These are phyloP conservation scores for Fusarium neocosmosporiellum DNA, from an alignment of 2,329 filamentous ascomycete genomes.

Conservation along the genomic window DNA sequence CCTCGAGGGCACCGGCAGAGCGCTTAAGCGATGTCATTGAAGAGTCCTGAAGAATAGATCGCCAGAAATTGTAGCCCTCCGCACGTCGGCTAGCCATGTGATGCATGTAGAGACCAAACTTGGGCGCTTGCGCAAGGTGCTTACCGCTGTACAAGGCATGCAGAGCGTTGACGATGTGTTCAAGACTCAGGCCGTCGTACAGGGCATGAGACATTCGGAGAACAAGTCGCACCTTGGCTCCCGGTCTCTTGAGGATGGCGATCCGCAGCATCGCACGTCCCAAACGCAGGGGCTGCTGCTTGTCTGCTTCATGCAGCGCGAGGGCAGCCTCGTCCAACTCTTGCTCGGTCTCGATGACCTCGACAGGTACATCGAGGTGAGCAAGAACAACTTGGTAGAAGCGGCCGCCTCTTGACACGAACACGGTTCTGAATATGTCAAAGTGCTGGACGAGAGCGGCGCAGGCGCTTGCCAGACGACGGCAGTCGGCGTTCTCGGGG, in stretches of 20 bases:
- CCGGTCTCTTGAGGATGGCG: conserved; percentile 8
- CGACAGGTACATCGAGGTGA: neutral
- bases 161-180: conserved; percentile 28
- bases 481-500: neutral
- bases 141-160: conserved; percentile 24
- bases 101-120: conserved; percentile 33
- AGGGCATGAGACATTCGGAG: conserved; percentile 36
- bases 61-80: conserved; percentile 11
- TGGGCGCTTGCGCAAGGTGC: conserved; percentile 10
- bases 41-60: neutral
- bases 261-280: conserved; percentile 5
- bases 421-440: conserved; percentile 23
- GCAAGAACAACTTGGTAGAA: conserved; percentile 14
- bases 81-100: neutral
- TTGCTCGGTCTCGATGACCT: neutral
- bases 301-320: neutral
- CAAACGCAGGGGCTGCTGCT: neutral
- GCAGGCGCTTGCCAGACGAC: neutral
- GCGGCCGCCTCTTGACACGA: neutral
- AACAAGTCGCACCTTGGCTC: conserved; percentile 15
- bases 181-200: conserved; percentile 38
- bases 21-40: conserved; percentile 8
- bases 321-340: conserved; percentile 6
- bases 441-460: neutral
- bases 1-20: neutral